Base-by-base conservation (phyloP, 495 filamentous ascomycete genomes). In the Penicillium arizonense region DNA sequence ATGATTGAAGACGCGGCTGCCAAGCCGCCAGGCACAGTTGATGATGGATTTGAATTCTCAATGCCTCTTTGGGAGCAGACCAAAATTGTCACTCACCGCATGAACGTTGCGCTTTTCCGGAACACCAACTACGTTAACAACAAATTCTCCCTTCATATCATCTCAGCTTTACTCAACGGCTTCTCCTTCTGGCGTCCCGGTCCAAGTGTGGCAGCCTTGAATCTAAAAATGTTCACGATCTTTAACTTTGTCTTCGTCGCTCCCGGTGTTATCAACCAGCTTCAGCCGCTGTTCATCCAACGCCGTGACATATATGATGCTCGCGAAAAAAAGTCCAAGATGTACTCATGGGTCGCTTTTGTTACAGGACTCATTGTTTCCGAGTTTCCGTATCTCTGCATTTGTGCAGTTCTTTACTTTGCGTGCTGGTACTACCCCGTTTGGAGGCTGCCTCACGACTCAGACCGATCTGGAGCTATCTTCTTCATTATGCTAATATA, bases 91-190 rank as follows among this genome's bases (percentile, higher is more conserved):
- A 80, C 79, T 9, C 71, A 81, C 30, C 78, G 85, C 1, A 79
- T 81, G 40, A 85, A 82, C 55, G 68, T 75, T 4, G 71, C 83
- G n/a, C 77, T 86, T 54, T 87, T 79, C 77, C 75, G 86, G 40
- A 69, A 81, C 58, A 72, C 79, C 52, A 80, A 77, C 53, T 89
- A 92, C 65, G 62, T 84, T 34, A 85, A 83, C 64, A 83, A 82
- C 49, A 87, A 87, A 61, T 67, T 87, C 39, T 47, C 50, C 5
- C 52, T 70, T 16, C 68, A 71, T 43, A 69, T 76, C n/a, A 56
- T 64, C 13, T 65, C 61, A 0, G 67, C 71, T 8, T 26, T 71
- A 1, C 57, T 74, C 24, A 77, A 74, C 35, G 71, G 73, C 0
- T 75, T 77, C 42, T 72, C 71, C 2, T 75, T 75, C 59, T 77